A percentile compares a stretch with the other conserved stretches of the same genome.
Evolutionary conservation across 345 rosid species (phyloP).

Genomic region (Populus tremula): DNA sequence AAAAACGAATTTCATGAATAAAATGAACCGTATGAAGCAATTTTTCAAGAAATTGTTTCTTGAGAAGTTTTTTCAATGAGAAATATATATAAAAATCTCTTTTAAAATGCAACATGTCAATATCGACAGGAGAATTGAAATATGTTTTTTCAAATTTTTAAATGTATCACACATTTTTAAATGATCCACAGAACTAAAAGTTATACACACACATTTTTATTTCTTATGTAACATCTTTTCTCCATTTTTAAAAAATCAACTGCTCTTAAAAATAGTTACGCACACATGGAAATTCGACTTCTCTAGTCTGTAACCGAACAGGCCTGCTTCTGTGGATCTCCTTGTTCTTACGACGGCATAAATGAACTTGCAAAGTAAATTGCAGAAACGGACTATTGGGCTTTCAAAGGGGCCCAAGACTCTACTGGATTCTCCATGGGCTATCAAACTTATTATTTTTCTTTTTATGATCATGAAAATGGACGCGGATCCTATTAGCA

Average conservation of each 20-base stretch:
- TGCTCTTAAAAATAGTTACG: too few species aligned
- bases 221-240: too few species aligned
- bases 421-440: neutral
- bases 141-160: too few species aligned
- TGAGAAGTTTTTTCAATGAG: neutral
- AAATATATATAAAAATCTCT: too few species aligned
- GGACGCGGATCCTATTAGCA: too few species aligned
- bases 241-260: too few species aligned
- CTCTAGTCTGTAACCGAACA: neutral
- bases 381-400: neutral
- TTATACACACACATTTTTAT: too few species aligned
- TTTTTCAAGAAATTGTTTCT: neutral
- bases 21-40: neutral
- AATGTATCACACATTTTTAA: too few species aligned
- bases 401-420: neutral
- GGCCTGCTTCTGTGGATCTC: neutral
- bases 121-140: neutral
- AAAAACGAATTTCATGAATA: neutral
- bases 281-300: neutral
- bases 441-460: neutral
- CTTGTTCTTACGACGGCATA: neutral
- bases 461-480: too few species aligned
- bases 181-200: too few species aligned
- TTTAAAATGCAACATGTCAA: neutral
- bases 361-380: neutral